phyloP scores from a whole-genome alignment of 768 basidiomycete genomes.

The Neoboletus subvelutipes region DNA sequence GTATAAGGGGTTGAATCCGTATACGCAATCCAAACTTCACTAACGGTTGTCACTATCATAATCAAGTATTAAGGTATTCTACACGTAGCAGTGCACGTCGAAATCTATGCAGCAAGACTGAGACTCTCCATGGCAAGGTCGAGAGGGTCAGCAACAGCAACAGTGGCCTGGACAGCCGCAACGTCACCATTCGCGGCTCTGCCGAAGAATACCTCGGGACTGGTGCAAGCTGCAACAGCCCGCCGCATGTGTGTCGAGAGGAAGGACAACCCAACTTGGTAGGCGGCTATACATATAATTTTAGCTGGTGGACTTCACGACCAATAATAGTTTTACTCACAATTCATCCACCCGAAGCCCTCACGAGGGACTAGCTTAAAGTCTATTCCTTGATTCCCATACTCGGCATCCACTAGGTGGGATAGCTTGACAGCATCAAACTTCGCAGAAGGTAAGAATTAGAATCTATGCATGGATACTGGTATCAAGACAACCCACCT shows the following conservation, averaged over 20 bases:
- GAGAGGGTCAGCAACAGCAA: conserved; percentile 52
- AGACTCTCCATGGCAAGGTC: conserved; percentile 64
- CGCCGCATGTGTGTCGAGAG: conserved; percentile 90
- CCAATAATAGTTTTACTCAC: conserved; percentile 41
- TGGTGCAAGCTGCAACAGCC: conserved; percentile 92
- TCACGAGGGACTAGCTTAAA: conserved; percentile 97
- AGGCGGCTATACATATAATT: conserved; percentile 61
- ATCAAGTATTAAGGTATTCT: conserved; percentile 17
- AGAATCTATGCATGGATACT: neutral
- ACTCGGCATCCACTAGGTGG: conserved; percentile 96
- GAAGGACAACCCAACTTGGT: conserved; percentile 95
- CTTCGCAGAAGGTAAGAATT: conserved; percentile 34
- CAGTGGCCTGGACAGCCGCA: conserved; percentile 36
- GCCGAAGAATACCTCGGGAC: conserved; percentile 87
- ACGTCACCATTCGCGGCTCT: conserved; percentile 36
- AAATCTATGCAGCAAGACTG: conserved; percentile 21
- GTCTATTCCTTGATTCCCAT: conserved; percentile 94
- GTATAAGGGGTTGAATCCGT: neutral
- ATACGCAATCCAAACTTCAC: neutral
- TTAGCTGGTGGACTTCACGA: conserved; percentile 1
- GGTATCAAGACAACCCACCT: conserved; percentile 43
- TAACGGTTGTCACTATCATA: conserved; percentile 1
- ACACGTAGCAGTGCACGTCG: neutral
- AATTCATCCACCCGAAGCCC: conserved; percentile 99
- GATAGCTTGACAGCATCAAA: conserved; percentile 94